Conservation (phyloP, 2,329 filamentous ascomycete species). For the Fusarium xyrophilum region DNA sequence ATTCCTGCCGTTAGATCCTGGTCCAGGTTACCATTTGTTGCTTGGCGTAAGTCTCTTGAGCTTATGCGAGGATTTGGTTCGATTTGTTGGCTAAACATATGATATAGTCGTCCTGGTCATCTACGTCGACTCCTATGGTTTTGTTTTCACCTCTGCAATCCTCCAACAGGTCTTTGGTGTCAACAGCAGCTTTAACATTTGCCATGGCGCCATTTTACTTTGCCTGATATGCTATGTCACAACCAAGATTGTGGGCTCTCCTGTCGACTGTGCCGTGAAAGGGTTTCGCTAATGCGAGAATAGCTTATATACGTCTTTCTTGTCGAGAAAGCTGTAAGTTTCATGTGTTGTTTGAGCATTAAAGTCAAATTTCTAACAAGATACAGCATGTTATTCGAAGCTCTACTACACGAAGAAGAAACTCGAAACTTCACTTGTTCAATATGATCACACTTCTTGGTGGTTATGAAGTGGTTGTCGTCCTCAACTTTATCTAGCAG, state of each 20-base stretch:
- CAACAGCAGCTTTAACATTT: constrained; percentile 57
- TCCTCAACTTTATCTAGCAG: constrained; percentile 68
- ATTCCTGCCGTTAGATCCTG: constrained; percentile 49
- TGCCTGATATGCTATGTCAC: constrained; percentile 69
- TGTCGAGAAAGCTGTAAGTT: constrained; percentile 66
- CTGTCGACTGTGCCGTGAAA: background rate
- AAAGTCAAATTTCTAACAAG: background rate
- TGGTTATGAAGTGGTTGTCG: constrained; percentile 55
- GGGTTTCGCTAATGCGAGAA: background rate
- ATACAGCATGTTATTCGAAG: constrained; percentile 64
- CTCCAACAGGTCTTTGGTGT: constrained; percentile 64
- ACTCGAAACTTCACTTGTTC: constrained; percentile 65
- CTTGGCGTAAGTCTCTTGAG: constrained; percentile 50
- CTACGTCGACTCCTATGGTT: constrained; percentile 66
- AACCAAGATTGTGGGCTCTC: constrained; percentile 59
- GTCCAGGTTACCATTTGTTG: constrained; percentile 51
- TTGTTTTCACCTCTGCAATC: constrained; percentile 64
- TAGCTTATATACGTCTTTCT: constrained; percentile 69
- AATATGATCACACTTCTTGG: constrained; percentile 65
- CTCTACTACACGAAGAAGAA: constrained; percentile 57
- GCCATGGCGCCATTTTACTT: constrained; percentile 64
- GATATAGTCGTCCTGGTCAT: constrained; percentile 64
- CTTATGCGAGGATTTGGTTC: background rate
- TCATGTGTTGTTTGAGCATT: background rate
- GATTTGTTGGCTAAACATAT: background rate